These are phyloP conservation scores for Herpetomonas tarakana DNA, from an alignment of 208 protist genomes.

Conservation along the genomic window DNA sequence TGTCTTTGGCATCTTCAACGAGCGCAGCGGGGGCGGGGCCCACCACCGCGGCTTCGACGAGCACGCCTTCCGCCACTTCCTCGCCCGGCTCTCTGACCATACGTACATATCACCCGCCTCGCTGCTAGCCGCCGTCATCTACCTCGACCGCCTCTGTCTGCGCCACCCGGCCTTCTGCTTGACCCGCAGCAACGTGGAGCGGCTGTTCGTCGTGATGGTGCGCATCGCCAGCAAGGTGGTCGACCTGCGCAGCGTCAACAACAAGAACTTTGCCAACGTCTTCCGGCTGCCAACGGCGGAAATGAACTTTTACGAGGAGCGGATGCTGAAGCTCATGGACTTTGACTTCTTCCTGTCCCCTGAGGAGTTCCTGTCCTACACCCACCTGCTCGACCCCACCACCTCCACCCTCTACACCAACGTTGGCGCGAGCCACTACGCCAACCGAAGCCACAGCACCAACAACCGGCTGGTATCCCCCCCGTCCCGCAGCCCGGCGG, in stretches of 20 bases:
- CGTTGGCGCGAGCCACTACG: too few species aligned
- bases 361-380: slow-evolving; percentile 73
- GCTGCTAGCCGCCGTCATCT: slow-evolving; percentile 73
- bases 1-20: not conserved
- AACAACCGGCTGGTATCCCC: too few species aligned
- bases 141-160: slow-evolving; percentile 74
- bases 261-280: slow-evolving; percentile 79
- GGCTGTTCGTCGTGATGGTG: slow-evolving; percentile 68
- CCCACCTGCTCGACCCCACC: slow-evolving; percentile 32
- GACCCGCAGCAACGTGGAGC: slow-evolving; percentile 58
- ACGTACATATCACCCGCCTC: slow-evolving; percentile 84
- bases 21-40: not conserved
- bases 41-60: slow-evolving; percentile 2
- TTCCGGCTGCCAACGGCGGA: slow-evolving; percentile 57
- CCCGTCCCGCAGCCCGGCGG: too few species aligned
- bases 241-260: slow-evolving; percentile 85
- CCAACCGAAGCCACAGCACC: too few species aligned
- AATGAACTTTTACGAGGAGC: slow-evolving; percentile 75
- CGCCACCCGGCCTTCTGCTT: slow-evolving; percentile 53
- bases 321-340: slow-evolving; percentile 60
- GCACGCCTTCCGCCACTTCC: slow-evolving; percentile 1
- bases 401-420: slow-evolving; percentile 1
- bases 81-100: slow-evolving; percentile 42
- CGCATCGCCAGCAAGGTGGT: slow-evolving; percentile 83
- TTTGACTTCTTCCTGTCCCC: slow-evolving; percentile 79